Evolutionary conservation across 257 asterid genomes (phyloP).

Genomic region (Voacanga thouarsii): DNA sequence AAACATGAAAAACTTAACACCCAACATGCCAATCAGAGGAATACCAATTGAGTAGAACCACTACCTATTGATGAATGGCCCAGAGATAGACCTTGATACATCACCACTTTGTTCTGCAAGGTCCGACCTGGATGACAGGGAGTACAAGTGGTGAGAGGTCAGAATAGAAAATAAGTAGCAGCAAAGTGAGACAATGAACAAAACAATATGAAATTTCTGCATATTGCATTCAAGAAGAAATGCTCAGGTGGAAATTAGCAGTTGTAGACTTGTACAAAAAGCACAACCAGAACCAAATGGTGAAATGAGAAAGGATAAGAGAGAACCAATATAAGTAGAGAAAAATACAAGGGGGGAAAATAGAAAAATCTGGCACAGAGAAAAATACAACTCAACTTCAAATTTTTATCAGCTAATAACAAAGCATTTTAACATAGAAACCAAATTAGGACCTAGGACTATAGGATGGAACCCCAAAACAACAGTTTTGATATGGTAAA

Average conservation of each 20-base stretch:
- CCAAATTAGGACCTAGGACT: background rate
- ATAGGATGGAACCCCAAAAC: background rate
- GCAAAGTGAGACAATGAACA: background rate
- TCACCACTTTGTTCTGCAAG: constrained; percentile 96
- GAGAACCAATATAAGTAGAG: background rate
- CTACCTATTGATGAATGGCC: constrained; percentile 66
- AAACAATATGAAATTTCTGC: background rate
- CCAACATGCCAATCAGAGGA: background rate
- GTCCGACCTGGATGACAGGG: constrained; percentile 55
- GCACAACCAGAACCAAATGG: background rate
- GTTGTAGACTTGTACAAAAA: background rate
- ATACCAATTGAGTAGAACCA: background rate
- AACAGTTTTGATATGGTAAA: background rate
- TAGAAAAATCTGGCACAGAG: background rate
- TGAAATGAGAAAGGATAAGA: background rate
- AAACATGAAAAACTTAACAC: background rate
- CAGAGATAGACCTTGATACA: constrained; percentile 55
- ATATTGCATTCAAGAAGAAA: background rate
- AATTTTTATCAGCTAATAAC: background rate
- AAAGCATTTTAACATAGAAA: background rate
- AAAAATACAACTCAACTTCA: background rate
- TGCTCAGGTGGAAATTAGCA: background rate
- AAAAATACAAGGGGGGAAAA: background rate
- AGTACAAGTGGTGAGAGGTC: constrained; percentile 13
- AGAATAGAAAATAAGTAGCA: constrained; percentile 10